Conservation (phyloP, 768 basidiomycete genomes). For the Pholiota conissans region DNA sequence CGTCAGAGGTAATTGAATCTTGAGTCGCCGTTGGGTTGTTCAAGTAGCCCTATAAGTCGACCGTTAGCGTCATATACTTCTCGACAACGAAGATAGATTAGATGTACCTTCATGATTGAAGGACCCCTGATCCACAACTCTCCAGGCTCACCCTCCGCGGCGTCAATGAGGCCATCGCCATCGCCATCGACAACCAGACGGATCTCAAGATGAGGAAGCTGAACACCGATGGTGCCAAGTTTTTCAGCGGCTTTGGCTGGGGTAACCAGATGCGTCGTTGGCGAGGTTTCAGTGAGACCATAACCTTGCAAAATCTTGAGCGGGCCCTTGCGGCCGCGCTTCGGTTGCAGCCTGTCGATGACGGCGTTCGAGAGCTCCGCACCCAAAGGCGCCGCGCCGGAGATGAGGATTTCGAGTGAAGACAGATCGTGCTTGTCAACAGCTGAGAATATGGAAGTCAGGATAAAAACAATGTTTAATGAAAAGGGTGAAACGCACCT, state of each 20-base stretch:
- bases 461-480: not conserved
- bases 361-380: constrained; percentile 56
- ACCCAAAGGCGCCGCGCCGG: constrained; percentile 82
- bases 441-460: constrained; percentile 31
- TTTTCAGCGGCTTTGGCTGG: constrained; percentile 42
- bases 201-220: constrained; percentile 77
- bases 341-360: constrained; percentile 32
- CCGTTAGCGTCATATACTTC: too few relatives aligned
- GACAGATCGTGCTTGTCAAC: constrained; percentile 69
- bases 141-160: constrained; percentile 57
- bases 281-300: constrained; percentile 83
- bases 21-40: constrained; percentile 71
- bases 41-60: constrained; percentile 60
- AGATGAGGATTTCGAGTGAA: constrained; percentile 55
- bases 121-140: constrained; percentile 85
- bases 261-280: constrained; percentile 61
- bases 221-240: constrained; percentile 64
- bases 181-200: constrained; percentile 68
- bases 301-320: constrained; percentile 59
- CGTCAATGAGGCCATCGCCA: constrained; percentile 47
- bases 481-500: constrained; percentile 49
- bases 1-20: constrained; percentile 65
- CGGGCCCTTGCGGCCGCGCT: constrained; percentile 39
- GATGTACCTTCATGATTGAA: constrained; percentile 70
- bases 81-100: not conserved